A percentile compares a stretch with the other conserved stretches of the same genome.
phyloP scores from a whole-genome alignment of 306 rosid genomes.

The Cyamopsis tetragonoloba region DNA sequence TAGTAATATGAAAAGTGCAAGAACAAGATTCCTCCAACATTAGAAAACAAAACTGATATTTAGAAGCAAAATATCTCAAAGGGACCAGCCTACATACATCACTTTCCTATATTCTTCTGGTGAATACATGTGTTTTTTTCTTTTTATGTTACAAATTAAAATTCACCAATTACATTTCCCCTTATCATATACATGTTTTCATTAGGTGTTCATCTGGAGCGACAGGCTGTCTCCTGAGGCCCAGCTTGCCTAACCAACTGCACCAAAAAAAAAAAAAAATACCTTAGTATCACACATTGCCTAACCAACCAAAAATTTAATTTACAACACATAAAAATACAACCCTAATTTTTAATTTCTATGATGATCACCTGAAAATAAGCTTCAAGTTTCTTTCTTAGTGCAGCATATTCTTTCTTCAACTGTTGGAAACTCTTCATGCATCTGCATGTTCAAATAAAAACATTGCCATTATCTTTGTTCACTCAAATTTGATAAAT shows the following conservation, averaged over 20 bases:
- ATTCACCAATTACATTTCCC: slow-evolving; percentile 25
- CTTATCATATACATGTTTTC: neutral
- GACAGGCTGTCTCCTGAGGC: slow-evolving; percentile 44
- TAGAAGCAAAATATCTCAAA: slow-evolving; percentile 25
- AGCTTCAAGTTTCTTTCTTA: slow-evolving; percentile 84
- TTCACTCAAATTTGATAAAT: neutral
- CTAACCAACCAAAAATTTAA: neutral
- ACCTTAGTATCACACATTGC: neutral
- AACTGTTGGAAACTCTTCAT: slow-evolving; percentile 70
- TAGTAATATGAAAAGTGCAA: neutral
- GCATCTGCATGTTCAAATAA: slow-evolving; percentile 51
- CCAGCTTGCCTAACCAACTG: slow-evolving; percentile 71
- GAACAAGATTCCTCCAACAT: slow-evolving; percentile 10
- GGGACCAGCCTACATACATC: slow-evolving; percentile 12
- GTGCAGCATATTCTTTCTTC: slow-evolving; percentile 72
- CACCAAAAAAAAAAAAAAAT: slow-evolving; percentile 1
- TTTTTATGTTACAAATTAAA: slow-evolving; percentile 18
- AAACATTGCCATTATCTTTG: neutral
- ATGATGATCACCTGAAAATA: slow-evolving; percentile 67
- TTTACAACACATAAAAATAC: neutral
- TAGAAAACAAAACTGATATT: slow-evolving; percentile 28
- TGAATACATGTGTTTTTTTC: slow-evolving; percentile 9
- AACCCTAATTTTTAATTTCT: neutral
- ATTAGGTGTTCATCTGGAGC: slow-evolving; percentile 39
- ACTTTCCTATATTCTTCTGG: neutral